Conservation (phyloP, 257 asterid species). For the Solanum rostratum region DNA sequence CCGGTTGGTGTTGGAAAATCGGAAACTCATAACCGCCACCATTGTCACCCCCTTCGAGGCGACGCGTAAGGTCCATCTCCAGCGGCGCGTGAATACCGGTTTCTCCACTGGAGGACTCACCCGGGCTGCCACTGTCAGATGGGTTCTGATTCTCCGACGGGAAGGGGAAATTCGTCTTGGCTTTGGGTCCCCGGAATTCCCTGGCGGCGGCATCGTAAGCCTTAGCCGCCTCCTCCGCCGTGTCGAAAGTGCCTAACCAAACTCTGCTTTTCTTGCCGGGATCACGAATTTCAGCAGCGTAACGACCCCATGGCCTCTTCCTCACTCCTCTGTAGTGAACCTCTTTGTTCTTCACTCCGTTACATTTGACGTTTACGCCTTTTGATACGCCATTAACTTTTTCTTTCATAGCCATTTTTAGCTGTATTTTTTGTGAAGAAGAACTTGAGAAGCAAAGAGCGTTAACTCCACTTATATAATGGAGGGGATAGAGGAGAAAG, state of each 20-base stretch:
- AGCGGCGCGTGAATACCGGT: slow-evolving; percentile 25
- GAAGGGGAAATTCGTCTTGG: slow-evolving; percentile 63
- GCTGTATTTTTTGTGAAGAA: background rate
- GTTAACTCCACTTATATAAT: background rate
- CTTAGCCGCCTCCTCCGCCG: slow-evolving; percentile 90
- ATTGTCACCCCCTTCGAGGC: background rate
- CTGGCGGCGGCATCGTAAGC: slow-evolving; percentile 81
- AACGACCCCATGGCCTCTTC: slow-evolving; percentile 98
- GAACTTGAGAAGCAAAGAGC: background rate
- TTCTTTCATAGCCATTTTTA: slow-evolving; percentile 45
- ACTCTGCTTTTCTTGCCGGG: slow-evolving; percentile 78
- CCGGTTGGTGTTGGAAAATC: background rate
- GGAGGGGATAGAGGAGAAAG: background rate
- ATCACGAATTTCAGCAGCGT: slow-evolving; percentile 94
- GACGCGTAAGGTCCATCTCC: slow-evolving; percentile 67
- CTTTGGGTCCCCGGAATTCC: slow-evolving; percentile 77
- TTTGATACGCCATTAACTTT: slow-evolving; percentile 2
- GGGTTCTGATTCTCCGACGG: slow-evolving; percentile 34
- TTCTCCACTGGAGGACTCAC: slow-evolving; percentile 53
- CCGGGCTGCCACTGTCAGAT: slow-evolving; percentile 58
- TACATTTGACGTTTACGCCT: slow-evolving; percentile 8
- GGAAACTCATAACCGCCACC: background rate
- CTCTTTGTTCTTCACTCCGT: slow-evolving; percentile 28
- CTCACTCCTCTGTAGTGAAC: slow-evolving; percentile 78
- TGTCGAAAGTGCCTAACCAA: slow-evolving; percentile 87